Base-by-base conservation (phyloP, 192 early-diverging fungal species). In the Powellomyces hirtus region DNA sequence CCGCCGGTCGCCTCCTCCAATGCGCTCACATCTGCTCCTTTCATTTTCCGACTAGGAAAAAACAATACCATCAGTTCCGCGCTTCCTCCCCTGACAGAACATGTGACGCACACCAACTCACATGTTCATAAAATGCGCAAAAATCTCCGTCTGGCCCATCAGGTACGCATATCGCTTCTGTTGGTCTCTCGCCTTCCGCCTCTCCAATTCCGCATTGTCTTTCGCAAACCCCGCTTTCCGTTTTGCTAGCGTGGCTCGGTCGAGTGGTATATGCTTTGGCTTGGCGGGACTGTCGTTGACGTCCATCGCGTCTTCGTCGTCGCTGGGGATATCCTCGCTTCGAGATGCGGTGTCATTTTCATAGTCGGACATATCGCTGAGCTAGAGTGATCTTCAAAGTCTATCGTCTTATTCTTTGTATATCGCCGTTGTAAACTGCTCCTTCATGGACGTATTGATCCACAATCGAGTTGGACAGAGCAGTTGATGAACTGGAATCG, bases 91-190 rank as follows among this genome's bases (percentile, higher is more conserved):
- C n/a, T n/a, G n/a, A n/a, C n/a, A n/a, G n/a, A n/a, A n/a, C n/a
- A n/a, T n/a, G n/a, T n/a, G n/a, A n/a, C n/a, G n/a, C n/a, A n/a
- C n/a, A n/a, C 46, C 46, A 16, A 24, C 46, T 49, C 14, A 53
- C 24, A 67, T 30, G 52, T 67, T 67, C 51, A 85, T 85, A 44
- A 75, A 72, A 38, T 38, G 69, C 71, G 78, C 66, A 75, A 91
- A 91, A 44, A 91, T 76, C 52, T 91, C 90, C 4, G 88, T 91
- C 61, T 89, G 86, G 2, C 84, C 89, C 52, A 91, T 77, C 18
- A 91, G 70, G 72, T 88, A 91, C 30, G 82, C 75, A 70, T 88
- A 90, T 42, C 90, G 79, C 75, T 84, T 87, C 34, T 81, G 74
- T 31, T 82, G 72, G 65, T 88, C 86, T 38, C 71, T 76, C 33